phyloP scores from a whole-genome alignment of 2,329 filamentous ascomycete species.

The Drechmeria coniospora region DNA sequence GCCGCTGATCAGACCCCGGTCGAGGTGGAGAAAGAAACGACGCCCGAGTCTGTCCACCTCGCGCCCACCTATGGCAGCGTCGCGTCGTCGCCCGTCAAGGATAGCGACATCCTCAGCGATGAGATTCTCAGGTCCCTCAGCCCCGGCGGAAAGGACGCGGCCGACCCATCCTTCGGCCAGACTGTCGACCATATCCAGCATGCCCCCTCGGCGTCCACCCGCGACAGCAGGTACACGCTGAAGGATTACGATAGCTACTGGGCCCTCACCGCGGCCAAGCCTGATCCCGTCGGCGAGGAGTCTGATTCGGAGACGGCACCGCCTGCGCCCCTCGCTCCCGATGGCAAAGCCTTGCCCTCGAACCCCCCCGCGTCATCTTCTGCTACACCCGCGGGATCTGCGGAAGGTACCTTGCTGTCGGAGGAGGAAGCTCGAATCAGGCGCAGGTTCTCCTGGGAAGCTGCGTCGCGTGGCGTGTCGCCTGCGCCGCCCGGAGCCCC shows the following conservation, averaged over 20 bases:
- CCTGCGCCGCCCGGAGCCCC: neutral
- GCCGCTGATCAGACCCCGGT: constrained; percentile 10
- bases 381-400: too few species aligned
- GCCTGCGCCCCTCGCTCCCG: too few species aligned
- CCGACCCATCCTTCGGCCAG: constrained; percentile 4
- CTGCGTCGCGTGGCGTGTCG: constrained; percentile 6
- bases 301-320: too few species aligned
- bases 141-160: constrained; percentile 20
- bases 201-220: too few species aligned
- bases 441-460: constrained; percentile 24
- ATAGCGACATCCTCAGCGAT: constrained; percentile 55
- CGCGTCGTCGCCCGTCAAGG: constrained; percentile 41
- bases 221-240: constrained; percentile 49
- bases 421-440: constrained; percentile 7
- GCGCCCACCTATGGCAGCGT: constrained; percentile 32
- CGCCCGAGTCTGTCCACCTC: too few species aligned
- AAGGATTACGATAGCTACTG: constrained; percentile 56
- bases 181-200: too few species aligned
- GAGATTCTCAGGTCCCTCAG: constrained; percentile 61
- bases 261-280: constrained; percentile 21
- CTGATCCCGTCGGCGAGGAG: too few species aligned
- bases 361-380: too few species aligned
- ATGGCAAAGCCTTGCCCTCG: too few species aligned
- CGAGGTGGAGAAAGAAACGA: constrained; percentile 21
- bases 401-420: too few species aligned